Evolutionary conservation across 768 basidiomycete species (phyloP).

Genomic region (Psilocybe cubensis): DNA sequence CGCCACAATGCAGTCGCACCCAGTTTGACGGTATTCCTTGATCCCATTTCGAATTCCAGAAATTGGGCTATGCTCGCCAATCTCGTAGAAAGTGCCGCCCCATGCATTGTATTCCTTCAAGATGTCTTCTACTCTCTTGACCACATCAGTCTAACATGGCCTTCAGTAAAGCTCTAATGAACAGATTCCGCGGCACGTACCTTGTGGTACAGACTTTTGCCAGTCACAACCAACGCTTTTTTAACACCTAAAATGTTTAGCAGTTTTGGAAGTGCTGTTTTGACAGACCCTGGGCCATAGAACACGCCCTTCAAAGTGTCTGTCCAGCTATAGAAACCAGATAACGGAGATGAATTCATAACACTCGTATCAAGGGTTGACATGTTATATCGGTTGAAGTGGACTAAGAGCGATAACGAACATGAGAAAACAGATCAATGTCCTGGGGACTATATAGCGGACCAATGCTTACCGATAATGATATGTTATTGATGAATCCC

Average conservation of each 20-base stretch:
- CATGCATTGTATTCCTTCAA: constrained; percentile 61
- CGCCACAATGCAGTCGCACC: constrained; percentile 71
- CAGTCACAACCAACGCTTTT: constrained; percentile 75
- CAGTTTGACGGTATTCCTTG: constrained; percentile 53
- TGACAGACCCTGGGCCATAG: constrained; percentile 73
- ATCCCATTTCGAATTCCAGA: constrained; percentile 64
- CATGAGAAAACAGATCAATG: background rate
- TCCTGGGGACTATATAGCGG: background rate
- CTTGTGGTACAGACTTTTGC: constrained; percentile 69
- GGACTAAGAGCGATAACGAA: background rate
- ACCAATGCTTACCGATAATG: background rate
- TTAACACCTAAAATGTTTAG: constrained; percentile 55
- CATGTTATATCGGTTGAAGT: constrained; percentile 17
- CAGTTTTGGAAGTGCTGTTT: constrained; percentile 66
- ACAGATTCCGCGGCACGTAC: constrained; percentile 30
- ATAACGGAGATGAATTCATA: constrained; percentile 27
- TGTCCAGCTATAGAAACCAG: constrained; percentile 69
- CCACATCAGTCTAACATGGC: constrained; percentile 56
- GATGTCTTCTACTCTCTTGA: constrained; percentile 56
- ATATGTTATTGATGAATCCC: background rate
- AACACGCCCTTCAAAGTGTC: constrained; percentile 69
- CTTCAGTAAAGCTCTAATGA: background rate
- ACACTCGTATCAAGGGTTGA: constrained; percentile 29
- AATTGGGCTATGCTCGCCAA: constrained; percentile 74
- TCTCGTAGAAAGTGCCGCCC: constrained; percentile 71